A percentile compares a stretch with the other conserved stretches of the same genome.
Evolutionary conservation across 1,284 basidiomycete species (phyloP).

Genomic region (Ceratobasidium sp.): DNA sequence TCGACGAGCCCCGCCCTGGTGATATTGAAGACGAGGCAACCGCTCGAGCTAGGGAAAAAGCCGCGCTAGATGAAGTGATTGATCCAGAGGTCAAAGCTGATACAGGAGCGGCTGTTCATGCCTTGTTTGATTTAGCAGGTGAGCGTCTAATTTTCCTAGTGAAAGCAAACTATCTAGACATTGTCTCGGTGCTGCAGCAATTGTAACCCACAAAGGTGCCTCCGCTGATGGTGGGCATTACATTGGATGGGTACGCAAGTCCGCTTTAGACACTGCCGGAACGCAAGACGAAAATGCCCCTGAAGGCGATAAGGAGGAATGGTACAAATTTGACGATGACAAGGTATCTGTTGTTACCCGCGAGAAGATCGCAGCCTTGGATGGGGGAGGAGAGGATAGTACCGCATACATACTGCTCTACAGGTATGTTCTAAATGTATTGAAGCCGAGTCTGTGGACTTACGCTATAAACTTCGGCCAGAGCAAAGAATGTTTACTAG

Average conservation of each 20-base stretch:
- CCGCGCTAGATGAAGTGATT: constrained; percentile 74
- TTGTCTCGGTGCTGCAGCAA: constrained; percentile 65
- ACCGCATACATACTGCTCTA: constrained; percentile 90
- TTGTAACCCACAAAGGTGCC: constrained; percentile 97
- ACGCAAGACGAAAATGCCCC: constrained; percentile 39
- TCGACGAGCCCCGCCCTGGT: constrained; percentile 48
- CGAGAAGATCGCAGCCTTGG: constrained; percentile 85
- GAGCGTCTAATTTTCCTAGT: constrained; percentile 1
- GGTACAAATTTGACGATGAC: constrained; percentile 95
- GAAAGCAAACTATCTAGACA: neutral
- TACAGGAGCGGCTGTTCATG: constrained; percentile 47
- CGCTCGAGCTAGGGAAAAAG: constrained; percentile 71
- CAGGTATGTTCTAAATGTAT: constrained; percentile 59
- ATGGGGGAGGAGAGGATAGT: constrained; percentile 86
- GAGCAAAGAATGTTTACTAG: constrained; percentile 36
- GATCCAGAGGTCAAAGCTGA: constrained; percentile 68
- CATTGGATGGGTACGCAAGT: constrained; percentile 88
- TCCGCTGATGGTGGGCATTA: constrained; percentile 95
- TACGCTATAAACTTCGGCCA: neutral
- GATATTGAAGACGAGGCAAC: constrained; percentile 73
- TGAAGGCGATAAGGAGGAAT: constrained; percentile 60
- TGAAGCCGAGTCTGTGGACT: neutral
- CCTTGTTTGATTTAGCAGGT: constrained; percentile 62
- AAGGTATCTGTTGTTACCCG: constrained; percentile 79
- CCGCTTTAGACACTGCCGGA: constrained; percentile 65